Percentiles rank a stretch among this genome's conserved stretches.
Conservation (phyloP, 164 flowering plant genomes). For the Kalanchoe fedtschenkoi region DNA sequence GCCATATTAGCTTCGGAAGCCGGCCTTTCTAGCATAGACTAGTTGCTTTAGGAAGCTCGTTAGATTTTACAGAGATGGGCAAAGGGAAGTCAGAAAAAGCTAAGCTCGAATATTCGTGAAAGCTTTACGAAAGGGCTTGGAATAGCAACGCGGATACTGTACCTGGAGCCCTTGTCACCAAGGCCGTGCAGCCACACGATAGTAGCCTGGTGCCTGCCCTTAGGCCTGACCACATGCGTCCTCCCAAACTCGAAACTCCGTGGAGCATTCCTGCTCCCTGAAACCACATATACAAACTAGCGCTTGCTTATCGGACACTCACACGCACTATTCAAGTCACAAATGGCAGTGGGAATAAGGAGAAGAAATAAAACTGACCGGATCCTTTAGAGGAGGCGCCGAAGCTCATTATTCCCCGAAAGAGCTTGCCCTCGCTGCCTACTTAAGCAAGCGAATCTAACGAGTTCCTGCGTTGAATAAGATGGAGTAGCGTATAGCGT, state of each 20-base stretch:
- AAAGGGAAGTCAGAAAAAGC: neutral
- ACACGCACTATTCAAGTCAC: too few species aligned
- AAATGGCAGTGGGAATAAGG: neutral
- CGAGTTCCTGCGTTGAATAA: conserved; percentile 4
- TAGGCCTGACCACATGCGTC: conserved; percentile 10
- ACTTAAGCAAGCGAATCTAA: neutral
- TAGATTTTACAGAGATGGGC: too few species aligned
- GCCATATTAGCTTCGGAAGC: neutral
- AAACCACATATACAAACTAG: neutral
- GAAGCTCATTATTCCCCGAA: conserved; percentile 6
- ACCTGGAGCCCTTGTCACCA: conserved; percentile 9
- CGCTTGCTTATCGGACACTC: too few species aligned
- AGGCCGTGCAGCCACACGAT: conserved; percentile 9
- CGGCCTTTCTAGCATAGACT: too few species aligned
- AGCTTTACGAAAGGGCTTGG: too few species aligned
- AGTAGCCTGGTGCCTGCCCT: conserved; percentile 9
- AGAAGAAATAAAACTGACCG: conserved; percentile 7
- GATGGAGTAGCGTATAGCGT: too few species aligned
- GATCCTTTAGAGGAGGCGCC: conserved; percentile 3
- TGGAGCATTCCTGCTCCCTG: conserved; percentile 3
- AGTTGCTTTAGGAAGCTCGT: too few species aligned
- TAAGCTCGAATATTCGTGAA: too few species aligned
- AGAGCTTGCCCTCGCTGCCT: neutral
- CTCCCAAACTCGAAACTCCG: conserved; percentile 6
- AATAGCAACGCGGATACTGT: neutral